phyloP scores from a whole-genome alignment of 371 early-diverging fungal genomes.

The Apophysomyces elegans region DNA sequence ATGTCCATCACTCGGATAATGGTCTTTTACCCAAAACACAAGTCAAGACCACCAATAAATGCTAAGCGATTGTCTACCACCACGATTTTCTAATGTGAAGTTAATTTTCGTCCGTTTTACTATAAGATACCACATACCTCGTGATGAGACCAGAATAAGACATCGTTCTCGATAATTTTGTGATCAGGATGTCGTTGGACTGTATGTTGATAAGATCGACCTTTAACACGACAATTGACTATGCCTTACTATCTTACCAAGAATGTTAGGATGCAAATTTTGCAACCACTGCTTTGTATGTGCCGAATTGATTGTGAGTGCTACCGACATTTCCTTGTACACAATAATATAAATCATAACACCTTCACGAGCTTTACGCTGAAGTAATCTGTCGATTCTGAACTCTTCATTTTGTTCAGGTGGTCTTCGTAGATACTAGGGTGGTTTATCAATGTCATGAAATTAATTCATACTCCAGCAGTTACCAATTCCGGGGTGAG shows the following conservation, averaged over 20 bases:
- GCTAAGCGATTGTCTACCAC: constrained; percentile 85
- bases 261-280: constrained; percentile 80
- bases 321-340: constrained; percentile 88
- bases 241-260: constrained; percentile 50
- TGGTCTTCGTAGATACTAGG: constrained; percentile 79
- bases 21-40: constrained; percentile 75
- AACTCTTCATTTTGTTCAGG: constrained; percentile 74
- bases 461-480: background rate
- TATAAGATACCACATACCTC: constrained; percentile 37
- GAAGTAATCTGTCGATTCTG: constrained; percentile 82
- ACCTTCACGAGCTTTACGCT: constrained; percentile 86
- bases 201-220: constrained; percentile 10
- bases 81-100: constrained; percentile 72
- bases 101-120: constrained; percentile 23
- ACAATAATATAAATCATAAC: constrained; percentile 89
- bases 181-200: constrained; percentile 91
- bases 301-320: constrained; percentile 79
- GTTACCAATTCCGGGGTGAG: constrained; percentile 77
- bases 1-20: background rate
- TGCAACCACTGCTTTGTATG: constrained; percentile 84
- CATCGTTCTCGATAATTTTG: constrained; percentile 64
- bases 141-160: constrained; percentile 82
- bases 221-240: background rate
- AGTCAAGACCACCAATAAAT: constrained; percentile 91
- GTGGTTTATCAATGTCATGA: background rate